These are phyloP conservation scores for Cercospora janseana DNA, from an alignment of 2,329 filamentous ascomycete genomes.

Conservation along the genomic window DNA sequence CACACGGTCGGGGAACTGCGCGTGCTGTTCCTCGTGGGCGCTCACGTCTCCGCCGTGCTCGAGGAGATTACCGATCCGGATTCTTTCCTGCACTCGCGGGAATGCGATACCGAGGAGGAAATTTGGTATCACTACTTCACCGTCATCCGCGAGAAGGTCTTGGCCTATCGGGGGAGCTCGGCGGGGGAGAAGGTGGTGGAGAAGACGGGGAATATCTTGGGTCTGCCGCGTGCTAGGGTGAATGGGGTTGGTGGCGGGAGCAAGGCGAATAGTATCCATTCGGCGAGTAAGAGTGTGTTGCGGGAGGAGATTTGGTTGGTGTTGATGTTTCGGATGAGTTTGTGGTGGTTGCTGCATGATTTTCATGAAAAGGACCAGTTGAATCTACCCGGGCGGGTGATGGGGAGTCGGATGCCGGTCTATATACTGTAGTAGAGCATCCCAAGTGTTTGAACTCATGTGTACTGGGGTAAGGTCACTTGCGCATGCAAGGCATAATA, in stretches of 20 bases:
- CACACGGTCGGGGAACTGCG: neutral
- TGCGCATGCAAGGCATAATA: too few relatives aligned
- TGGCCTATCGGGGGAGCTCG: neutral
- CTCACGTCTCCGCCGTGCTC: constrained; percentile 11
- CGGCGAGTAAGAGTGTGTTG: neutral
- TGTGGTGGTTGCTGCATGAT: constrained; percentile 20
- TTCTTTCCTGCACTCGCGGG: constrained; percentile 8
- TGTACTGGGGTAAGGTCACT: too few relatives aligned
- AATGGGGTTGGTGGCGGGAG: neutral
- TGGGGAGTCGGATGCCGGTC: constrained; percentile 18
- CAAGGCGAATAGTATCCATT: neutral
- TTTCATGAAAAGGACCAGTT: constrained; percentile 16
- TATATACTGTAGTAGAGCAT: constrained; percentile 16
- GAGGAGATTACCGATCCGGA: constrained; percentile 10
- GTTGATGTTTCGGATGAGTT: constrained; percentile 15
- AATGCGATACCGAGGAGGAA: constrained; percentile 14
- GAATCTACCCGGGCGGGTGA: constrained; percentile 17
- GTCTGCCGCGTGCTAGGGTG: neutral
- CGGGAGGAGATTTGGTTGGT: constrained; percentile 17
- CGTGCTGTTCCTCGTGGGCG: constrained; percentile 10
- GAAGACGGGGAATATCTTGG: neutral
- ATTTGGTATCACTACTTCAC: constrained; percentile 15
- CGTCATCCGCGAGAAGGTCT: constrained; percentile 6
- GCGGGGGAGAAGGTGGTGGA: constrained; percentile 7
- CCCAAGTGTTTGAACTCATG: too few relatives aligned